A percentile compares a stretch with the other conserved stretches of the same genome.
Conservation (phyloP, 2,329 filamentous ascomycete species). For the Sclerotinia nivalis region DNA sequence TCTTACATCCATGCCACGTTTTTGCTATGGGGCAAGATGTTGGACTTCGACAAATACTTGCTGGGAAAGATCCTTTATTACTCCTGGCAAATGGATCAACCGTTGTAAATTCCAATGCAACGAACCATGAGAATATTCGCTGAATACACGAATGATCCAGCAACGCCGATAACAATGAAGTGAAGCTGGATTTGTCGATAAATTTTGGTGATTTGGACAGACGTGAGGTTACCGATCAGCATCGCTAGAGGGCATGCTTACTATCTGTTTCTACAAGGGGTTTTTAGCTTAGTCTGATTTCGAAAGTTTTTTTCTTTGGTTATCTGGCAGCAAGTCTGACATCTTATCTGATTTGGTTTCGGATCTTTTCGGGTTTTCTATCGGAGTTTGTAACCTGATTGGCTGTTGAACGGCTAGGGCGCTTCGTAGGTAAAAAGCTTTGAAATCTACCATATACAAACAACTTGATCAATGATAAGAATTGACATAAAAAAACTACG, state of each 20-base stretch:
- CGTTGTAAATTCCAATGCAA: not conserved
- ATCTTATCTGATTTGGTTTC: not conserved
- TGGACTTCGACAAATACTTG: not conserved
- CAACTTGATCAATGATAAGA: not conserved
- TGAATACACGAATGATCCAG: not conserved
- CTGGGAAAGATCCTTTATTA: not conserved
- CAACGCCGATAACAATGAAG: not conserved
- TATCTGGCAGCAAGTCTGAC: not conserved
- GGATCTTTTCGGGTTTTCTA: not conserved
- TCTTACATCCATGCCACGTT: not conserved
- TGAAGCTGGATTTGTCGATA: not conserved
- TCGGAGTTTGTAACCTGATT: not conserved
- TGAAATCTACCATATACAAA: not conserved
- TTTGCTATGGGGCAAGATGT: not conserved
- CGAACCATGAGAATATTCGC: not conserved
- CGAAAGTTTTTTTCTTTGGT: not conserved
- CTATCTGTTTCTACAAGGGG: not conserved
- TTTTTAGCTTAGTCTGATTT: not conserved
- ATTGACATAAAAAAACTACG: not conserved
- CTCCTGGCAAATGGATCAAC: not conserved
- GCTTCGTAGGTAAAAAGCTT: not conserved
- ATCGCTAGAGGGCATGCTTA: not conserved
- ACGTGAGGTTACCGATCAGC: not conserved
- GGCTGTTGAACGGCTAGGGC: not conserved
- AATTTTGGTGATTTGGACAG: not conserved